Base-by-base conservation (phyloP, 345 rosid species). In the Aurinia saxatilis region DNA sequence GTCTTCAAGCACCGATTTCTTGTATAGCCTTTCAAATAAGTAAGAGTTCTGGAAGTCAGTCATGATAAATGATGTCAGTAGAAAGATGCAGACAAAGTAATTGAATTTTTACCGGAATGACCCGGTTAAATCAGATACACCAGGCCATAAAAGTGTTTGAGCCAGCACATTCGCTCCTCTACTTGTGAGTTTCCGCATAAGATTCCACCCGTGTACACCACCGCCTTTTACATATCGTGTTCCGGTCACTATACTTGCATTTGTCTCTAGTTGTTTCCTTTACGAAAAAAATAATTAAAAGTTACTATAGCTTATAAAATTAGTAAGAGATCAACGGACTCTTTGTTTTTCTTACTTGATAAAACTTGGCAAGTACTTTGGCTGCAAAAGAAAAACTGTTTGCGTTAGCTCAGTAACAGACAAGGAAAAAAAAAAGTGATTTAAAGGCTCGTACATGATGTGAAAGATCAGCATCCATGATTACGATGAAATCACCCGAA, bases 151-250 rank as follows among this genome's bases (percentile, higher is more conserved):
- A 54, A 93, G 77, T 50, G 99, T 93, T 16, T 93, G 96, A 13
- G 97, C 99, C 45, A 93, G 92, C 59, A 90, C 97, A 57, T 93
- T 93, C 64, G 99, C 99, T 68, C 99, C 97, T 71, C 97, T 82
- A 52, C 99, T 93, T 15, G 99, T 90, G 72, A 93, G 82, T 70
- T 93, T 93, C 65, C 97, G 87, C 95, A 90, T 84, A 51, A 93
- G 91, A 75, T 84, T 90, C 99, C 99, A 93, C 41, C 99, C 95
- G 60, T 90, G 95, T 19, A 93, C 95, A 38, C 96, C 96, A 21
- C 97, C 99, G 12, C 84, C 95, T 72, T 74, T 81, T 62, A 86
- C 85, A 54, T 93, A 93, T 10, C 97, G 79, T 60, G 99, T 93
- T 52, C 99, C 97, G 0, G 95, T 93, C 30, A 93, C 95, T 66